These are phyloP conservation scores for Panicum virgatum DNA, from an alignment of 202 grass and related monocot genomes.

Conservation along the genomic window DNA sequence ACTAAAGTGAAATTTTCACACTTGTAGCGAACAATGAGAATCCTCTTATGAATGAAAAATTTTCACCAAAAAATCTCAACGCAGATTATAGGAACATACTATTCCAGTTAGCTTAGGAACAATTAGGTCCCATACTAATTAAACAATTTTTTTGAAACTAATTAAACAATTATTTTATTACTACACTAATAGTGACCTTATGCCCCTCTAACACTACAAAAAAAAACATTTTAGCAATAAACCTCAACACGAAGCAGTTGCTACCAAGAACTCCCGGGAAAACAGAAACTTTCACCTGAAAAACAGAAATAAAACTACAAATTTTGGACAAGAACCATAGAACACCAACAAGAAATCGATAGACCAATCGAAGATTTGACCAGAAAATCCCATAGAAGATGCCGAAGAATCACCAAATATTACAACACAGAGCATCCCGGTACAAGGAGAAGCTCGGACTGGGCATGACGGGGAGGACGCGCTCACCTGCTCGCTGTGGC, in stretches of 20 bases:
- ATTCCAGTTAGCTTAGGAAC: background rate
- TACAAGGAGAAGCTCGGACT: background rate
- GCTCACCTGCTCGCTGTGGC: conserved; percentile 96
- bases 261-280: background rate
- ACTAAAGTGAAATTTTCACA: background rate
- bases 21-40: conserved; percentile 1
- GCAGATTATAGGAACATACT: background rate
- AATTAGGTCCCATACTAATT: background rate
- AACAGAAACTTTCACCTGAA: background rate
- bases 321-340: background rate
- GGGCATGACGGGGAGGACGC: background rate
- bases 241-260: background rate
- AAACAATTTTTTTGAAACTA: too few species aligned
- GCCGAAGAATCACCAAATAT: background rate
- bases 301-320: background rate
- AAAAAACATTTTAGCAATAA: background rate
- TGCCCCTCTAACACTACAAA: background rate
- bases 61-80: background rate
- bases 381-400: background rate
- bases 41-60: background rate
- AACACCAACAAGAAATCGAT: background rate
- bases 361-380: background rate
- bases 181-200: background rate
- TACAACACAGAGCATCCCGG: background rate
- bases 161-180: background rate